phyloP scores from a whole-genome alignment of 768 basidiomycete genomes.

The Gyrodon lividus region DNA sequence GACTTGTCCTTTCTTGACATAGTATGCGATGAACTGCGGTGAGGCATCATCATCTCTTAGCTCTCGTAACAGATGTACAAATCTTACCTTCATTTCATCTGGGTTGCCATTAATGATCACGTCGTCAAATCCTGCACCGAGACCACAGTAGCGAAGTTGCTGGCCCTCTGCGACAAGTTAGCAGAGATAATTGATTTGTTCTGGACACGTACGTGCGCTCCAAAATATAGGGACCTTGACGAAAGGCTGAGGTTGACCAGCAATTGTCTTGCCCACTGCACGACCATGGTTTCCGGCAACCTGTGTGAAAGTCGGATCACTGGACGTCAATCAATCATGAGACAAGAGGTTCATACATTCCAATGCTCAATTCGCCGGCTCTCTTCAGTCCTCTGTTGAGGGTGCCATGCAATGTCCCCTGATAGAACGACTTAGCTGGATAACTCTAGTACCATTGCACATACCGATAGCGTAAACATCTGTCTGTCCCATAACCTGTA shows the following conservation, averaged over 20 bases:
- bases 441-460: neutral
- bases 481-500: constrained; percentile 54
- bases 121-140: constrained; percentile 70
- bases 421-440: neutral
- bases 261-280: constrained; percentile 76
- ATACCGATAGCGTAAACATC: constrained; percentile 70
- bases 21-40: constrained; percentile 75
- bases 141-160: constrained; percentile 82
- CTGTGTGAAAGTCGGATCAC: constrained; percentile 29
- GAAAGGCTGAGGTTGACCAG: constrained; percentile 62
- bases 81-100: constrained; percentile 69
- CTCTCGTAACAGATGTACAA: neutral
- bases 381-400: constrained; percentile 53
- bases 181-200: neutral
- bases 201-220: constrained; percentile 69
- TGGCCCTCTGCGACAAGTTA: constrained; percentile 59
- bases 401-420: constrained; percentile 84
- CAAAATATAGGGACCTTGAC: constrained; percentile 85
- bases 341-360: constrained; percentile 52
- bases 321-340: neutral
- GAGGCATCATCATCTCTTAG: neutral
- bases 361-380: constrained; percentile 80
- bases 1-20: constrained; percentile 61
- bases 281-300: constrained; percentile 87
- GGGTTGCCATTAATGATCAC: constrained; percentile 75